phyloP scores from a whole-genome alignment of 768 basidiomycete species.

The Mycena galericulata region DNA sequence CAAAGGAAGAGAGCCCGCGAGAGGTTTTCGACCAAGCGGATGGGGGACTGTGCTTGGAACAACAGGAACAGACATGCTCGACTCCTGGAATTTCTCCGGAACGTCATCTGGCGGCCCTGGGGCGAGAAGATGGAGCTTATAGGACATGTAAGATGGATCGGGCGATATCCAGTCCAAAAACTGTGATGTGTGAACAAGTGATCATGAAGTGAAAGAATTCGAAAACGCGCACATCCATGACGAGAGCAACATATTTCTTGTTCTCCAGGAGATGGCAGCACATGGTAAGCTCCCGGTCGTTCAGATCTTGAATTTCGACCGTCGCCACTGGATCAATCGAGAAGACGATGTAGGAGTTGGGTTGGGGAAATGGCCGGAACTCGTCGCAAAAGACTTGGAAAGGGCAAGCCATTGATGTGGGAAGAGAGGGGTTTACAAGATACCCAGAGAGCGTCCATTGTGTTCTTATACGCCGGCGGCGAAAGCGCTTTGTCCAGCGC shows the following conservation, averaged over 20 bases:
- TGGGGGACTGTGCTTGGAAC: neutral
- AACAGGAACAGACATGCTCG: neutral
- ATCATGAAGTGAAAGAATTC: too few relatives aligned
- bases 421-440: too few relatives aligned
- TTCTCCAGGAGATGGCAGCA: neutral
- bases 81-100: neutral
- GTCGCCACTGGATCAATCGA: neutral
- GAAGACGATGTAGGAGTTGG: neutral
- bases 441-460: too few relatives aligned
- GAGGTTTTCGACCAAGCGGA: neutral
- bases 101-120: neutral
- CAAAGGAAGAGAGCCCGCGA: neutral
- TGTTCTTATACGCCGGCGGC: too few relatives aligned
- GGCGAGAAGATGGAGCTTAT: neutral
- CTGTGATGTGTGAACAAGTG: neutral
- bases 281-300: neutral
- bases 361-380: neutral
- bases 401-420: neutral
- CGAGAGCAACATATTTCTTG: constrained; percentile 6
- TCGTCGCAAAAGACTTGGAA: neutral
- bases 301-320: neutral
- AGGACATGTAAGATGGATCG: neutral
- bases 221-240: neutral
- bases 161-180: neutral
- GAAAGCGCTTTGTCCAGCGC: too few relatives aligned